A percentile compares a stretch with the other conserved stretches of the same genome.
Evolutionary conservation across 495 filamentous ascomycete species (phyloP).

Genomic region (Evansstolkia leycettana): DNA sequence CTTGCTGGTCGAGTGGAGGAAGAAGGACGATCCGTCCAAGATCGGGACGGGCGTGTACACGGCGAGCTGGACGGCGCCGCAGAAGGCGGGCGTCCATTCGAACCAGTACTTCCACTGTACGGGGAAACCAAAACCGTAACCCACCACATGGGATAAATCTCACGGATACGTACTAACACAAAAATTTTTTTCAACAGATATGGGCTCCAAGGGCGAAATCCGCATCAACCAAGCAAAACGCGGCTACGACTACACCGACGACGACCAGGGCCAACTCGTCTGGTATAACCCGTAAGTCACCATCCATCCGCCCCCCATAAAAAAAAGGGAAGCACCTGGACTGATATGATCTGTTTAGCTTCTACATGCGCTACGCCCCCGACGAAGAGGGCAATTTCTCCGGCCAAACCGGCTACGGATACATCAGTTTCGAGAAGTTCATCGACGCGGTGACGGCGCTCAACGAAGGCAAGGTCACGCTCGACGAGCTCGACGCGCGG

Average conservation of each 20-base stretch:
- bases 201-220: slow-evolving; percentile 74
- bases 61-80: slow-evolving; percentile 87
- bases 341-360: slow-evolving; percentile 25
- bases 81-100: slow-evolving; percentile 80
- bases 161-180: background rate
- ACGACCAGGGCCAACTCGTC: slow-evolving; percentile 52
- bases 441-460: slow-evolving; percentile 73
- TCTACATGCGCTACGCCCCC: slow-evolving; percentile 94
- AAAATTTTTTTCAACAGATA: slow-evolving; percentile 35
- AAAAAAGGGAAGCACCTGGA: background rate
- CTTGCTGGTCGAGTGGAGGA: slow-evolving; percentile 75
- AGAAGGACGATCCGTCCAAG: slow-evolving; percentile 51
- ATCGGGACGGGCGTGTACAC: slow-evolving; percentile 86
- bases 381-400: slow-evolving; percentile 92
- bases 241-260: slow-evolving; percentile 86
- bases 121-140: too few species aligned
- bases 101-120: slow-evolving; percentile 93
- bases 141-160: background rate
- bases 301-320: background rate
- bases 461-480: slow-evolving; percentile 56
- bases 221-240: slow-evolving; percentile 87
- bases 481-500: slow-evolving; percentile 64
- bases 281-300: slow-evolving; percentile 65
- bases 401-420: slow-evolving; percentile 86
- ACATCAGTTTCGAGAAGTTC: slow-evolving; percentile 92